These are phyloP conservation scores for Hypocrella siamensis DNA, from an alignment of 2,329 filamentous ascomycete species.

Conservation along the genomic window DNA sequence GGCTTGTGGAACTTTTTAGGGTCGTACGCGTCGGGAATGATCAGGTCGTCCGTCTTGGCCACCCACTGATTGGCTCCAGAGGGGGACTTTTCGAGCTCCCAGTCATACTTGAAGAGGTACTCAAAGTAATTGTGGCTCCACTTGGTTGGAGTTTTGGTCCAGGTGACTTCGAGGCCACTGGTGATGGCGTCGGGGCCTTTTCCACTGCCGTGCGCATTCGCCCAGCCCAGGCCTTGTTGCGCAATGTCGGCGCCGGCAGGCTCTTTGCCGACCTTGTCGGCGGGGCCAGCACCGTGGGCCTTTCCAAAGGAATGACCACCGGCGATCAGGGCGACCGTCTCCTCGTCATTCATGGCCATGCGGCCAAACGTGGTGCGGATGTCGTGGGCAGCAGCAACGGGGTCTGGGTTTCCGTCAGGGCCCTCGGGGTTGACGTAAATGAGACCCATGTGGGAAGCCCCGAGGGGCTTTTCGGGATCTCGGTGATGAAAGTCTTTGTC, in stretches of 20 bases:
- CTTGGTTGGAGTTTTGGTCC: slow-evolving; percentile 61
- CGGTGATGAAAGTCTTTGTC: slow-evolving; percentile 38
- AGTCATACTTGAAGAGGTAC: slow-evolving; percentile 65
- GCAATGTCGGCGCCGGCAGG: slow-evolving; percentile 50
- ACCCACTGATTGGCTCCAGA: slow-evolving; percentile 66
- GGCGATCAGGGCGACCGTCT: slow-evolving; percentile 65
- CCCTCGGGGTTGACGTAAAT: slow-evolving; percentile 77
- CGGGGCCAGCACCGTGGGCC: slow-evolving; percentile 57
- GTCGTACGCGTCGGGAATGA: slow-evolving; percentile 60
- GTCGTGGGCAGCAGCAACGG: slow-evolving; percentile 51
- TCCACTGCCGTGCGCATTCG: slow-evolving; percentile 45
- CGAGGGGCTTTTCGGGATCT: slow-evolving; percentile 52
- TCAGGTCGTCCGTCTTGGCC: slow-evolving; percentile 48
- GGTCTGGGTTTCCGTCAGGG: slow-evolving; percentile 56
- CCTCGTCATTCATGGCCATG: slow-evolving; percentile 75
- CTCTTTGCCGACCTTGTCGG: slow-evolving; percentile 49
- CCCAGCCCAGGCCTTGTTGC: slow-evolving; percentile 59
- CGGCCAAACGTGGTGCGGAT: slow-evolving; percentile 61
- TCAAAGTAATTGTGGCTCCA: slow-evolving; percentile 64
- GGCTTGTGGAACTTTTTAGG: slow-evolving; percentile 55
- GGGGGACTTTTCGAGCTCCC: slow-evolving; percentile 61
- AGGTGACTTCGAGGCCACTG: slow-evolving; percentile 62
- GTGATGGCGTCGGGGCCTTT: slow-evolving; percentile 62
- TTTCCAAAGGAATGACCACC: slow-evolving; percentile 71
- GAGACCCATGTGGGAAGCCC: slow-evolving; percentile 52